These are phyloP conservation scores for Magnolia changhungtana DNA, from an alignment of 164 flowering plant genomes.

Conservation along the genomic window DNA sequence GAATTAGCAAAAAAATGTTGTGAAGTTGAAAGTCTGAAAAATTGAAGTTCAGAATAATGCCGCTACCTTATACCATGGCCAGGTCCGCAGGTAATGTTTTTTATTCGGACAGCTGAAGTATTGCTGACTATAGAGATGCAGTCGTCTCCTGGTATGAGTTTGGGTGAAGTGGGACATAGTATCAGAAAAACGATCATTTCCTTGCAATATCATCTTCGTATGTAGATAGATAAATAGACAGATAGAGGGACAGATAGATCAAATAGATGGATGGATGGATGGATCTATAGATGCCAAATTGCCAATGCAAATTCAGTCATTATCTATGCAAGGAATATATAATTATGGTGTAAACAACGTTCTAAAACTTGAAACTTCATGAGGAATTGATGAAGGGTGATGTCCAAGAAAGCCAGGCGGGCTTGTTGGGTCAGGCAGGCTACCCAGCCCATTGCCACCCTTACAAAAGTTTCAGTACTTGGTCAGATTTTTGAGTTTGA, in stretches of 20 bases:
- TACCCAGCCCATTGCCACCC: no score
- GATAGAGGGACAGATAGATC: background rate
- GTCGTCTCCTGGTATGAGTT: conserved; percentile 70
- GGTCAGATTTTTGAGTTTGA: no score
- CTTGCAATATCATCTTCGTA: background rate
- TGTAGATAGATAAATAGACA: background rate
- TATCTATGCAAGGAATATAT: background rate
- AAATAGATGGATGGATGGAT: background rate
- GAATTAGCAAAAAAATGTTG: background rate
- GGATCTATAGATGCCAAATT: background rate
- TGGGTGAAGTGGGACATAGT: conserved; percentile 1
- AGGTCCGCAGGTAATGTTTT: conserved; percentile 61
- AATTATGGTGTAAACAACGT: background rate
- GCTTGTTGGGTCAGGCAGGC: no score
- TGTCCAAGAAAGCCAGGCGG: background rate
- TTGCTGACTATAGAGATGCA: conserved; percentile 84
- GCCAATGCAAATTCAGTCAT: background rate
- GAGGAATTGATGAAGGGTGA: background rate
- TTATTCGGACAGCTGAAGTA: conserved; percentile 59
- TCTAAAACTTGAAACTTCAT: background rate
- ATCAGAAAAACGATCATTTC: background rate
- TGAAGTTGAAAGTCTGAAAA: background rate
- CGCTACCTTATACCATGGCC: conserved; percentile 96
- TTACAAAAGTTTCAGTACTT: no score
- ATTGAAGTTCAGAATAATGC: background rate